Conservation (phyloP, 2,329 filamentous ascomycete species). For the Aspergillus pseudoglaucus region DNA sequence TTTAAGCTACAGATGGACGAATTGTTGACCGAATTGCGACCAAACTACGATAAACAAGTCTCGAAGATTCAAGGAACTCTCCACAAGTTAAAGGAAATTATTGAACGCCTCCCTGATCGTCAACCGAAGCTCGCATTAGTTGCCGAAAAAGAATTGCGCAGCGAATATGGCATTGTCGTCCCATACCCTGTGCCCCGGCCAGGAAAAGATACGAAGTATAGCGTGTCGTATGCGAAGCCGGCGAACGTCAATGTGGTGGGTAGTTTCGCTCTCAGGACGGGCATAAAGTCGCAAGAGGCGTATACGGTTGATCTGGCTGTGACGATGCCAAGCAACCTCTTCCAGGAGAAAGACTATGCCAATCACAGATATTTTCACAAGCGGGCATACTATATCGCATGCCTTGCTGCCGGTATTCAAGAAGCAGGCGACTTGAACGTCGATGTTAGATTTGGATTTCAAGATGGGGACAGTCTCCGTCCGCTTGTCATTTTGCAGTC, state of each 20-base stretch:
- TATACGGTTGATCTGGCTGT: constrained; percentile 74
- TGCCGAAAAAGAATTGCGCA: constrained; percentile 61
- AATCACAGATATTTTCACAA: constrained; percentile 95
- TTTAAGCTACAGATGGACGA: constrained; percentile 65
- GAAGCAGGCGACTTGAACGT: constrained; percentile 49
- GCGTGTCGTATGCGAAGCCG: constrained; percentile 70
- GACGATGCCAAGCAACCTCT: constrained; percentile 70
- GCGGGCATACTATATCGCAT: constrained; percentile 82
- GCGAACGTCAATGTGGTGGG: constrained; percentile 78
- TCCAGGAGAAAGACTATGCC: constrained; percentile 91
- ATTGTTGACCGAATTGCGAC: constrained; percentile 51
- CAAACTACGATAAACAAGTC: constrained; percentile 53
- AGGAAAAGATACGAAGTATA: constrained; percentile 69
- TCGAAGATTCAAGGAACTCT: constrained; percentile 48
- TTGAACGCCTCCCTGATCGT: constrained; percentile 51
- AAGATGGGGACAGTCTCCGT: constrained; percentile 69
- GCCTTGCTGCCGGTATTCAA: constrained; percentile 65
- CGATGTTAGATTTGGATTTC: constrained; percentile 56
- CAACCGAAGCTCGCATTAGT: constrained; percentile 52
- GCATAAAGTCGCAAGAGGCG: constrained; percentile 51
- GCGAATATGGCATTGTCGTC: constrained; percentile 61
- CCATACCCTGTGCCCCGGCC: constrained; percentile 82
- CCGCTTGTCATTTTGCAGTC: constrained; percentile 55
- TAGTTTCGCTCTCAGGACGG: constrained; percentile 73
- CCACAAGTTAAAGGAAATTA: constrained; percentile 49